Percentiles rank a stretch among this genome's conserved stretches.
These are phyloP conservation scores for Gnetum montanum DNA, from an alignment of 75 land plant species.

Conservation along the genomic window DNA sequence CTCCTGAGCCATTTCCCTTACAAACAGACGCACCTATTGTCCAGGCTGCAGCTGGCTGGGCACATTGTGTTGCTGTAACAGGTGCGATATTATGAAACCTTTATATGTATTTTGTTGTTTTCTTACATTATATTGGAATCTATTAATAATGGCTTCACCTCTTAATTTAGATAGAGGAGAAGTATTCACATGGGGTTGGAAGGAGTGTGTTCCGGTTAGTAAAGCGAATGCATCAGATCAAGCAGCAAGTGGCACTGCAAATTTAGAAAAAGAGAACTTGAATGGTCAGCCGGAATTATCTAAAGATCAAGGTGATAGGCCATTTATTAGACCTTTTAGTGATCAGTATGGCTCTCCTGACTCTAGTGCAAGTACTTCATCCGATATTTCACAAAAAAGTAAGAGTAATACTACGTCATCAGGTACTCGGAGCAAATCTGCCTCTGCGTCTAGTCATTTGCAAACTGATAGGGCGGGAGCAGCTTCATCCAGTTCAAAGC, in stretches of 20 bases:
- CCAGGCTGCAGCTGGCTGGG: conserved; percentile 98
- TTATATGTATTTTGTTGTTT: background rate
- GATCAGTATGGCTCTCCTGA: conserved; percentile 5
- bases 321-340: conserved; percentile 2
- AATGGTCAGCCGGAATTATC: conserved; percentile 24
- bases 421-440: conserved; percentile 1
- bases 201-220: conserved; percentile 91
- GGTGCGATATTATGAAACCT: conserved; percentile 22
- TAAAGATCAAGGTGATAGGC: conserved; percentile 43
- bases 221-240: conserved; percentile 44
- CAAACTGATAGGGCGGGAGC: conserved; percentile 2
- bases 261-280: conserved; percentile 30
- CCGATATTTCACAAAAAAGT: conserved; percentile 14
- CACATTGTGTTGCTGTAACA: conserved; percentile 89
- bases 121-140: background rate
- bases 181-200: conserved; percentile 99
- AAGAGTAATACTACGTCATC: conserved; percentile 5
- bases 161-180: conserved; percentile 50
- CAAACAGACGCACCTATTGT: conserved; percentile 54
- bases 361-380: conserved; percentile 14
- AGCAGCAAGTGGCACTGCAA: conserved; percentile 2
- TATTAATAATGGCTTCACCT: background rate
- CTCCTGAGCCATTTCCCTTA: conserved; percentile 90
- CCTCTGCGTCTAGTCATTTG: conserved; percentile 19
- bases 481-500: conserved; percentile 31